Evolutionary conservation across 148 eudicot genomes (phyloP).

Genomic region (Heliamphora exappendiculata): DNA sequence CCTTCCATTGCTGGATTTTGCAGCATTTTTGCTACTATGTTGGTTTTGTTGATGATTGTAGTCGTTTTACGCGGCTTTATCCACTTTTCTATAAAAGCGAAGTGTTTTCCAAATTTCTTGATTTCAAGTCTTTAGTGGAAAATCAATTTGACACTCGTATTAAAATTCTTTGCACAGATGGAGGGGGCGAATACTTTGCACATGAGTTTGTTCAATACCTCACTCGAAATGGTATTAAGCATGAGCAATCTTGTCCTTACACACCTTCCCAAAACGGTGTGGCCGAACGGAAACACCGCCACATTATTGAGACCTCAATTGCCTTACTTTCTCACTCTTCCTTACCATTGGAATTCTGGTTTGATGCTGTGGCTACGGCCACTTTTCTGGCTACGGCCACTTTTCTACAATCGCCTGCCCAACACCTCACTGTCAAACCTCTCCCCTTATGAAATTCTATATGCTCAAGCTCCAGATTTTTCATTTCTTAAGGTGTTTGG

Average conservation of each 20-base stretch:
- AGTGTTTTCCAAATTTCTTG: no score
- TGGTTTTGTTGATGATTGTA: neutral
- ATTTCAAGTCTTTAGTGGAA: no score
- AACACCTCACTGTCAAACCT: neutral
- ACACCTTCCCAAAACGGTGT: neutral
- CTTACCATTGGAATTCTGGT: neutral
- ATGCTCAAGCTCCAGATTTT: neutral
- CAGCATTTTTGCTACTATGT: neutral
- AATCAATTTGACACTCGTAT: no score
- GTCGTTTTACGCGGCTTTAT: neutral
- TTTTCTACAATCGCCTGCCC: neutral
- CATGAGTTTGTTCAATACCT: neutral
- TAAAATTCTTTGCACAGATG: neutral
- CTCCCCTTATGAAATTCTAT: neutral
- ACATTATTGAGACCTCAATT: neutral
- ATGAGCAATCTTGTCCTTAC: neutral
- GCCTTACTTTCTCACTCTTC: neutral
- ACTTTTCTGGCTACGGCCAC: neutral
- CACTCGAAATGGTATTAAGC: neutral
- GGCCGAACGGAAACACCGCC: neutral
- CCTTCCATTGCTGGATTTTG: neutral
- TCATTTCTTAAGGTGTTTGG: neutral
- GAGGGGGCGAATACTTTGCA: no score
- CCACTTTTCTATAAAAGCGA: neutral
- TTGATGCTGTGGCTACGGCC: neutral